These are phyloP conservation scores for Leptoxyphium fumago DNA, from an alignment of 2,329 filamentous ascomycete genomes.

Conservation along the genomic window DNA sequence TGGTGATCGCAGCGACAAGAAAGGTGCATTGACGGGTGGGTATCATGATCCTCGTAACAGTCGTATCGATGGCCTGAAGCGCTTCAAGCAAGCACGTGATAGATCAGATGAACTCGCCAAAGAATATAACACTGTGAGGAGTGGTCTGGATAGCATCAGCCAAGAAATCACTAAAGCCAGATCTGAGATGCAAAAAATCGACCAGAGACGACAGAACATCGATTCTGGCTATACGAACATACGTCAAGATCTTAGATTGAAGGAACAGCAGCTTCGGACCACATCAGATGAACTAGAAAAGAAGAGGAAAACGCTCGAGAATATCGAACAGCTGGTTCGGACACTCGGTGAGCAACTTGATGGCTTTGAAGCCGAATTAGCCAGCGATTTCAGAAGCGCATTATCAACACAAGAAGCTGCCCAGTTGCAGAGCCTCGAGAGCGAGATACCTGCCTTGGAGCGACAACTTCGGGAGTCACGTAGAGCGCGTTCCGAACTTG, in stretches of 20 bases:
- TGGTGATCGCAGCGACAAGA: constrained; percentile 87
- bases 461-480: constrained; percentile 64
- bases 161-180: constrained; percentile 82
- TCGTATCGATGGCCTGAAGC: constrained; percentile 68
- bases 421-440: constrained; percentile 57
- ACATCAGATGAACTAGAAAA: constrained; percentile 59
- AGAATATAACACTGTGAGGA: constrained; percentile 50
- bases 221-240: constrained; percentile 73
- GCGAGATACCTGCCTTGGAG: constrained; percentile 56
- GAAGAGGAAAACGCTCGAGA: constrained; percentile 49
- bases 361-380: constrained; percentile 66
- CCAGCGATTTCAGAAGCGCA: constrained; percentile 82
- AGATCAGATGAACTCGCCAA: constrained; percentile 54
- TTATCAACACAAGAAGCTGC: constrained; percentile 70
- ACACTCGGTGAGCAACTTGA: constrained; percentile 56
- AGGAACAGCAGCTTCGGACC: constrained; percentile 59
- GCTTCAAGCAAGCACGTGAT: constrained; percentile 58
- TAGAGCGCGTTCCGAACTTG: constrained; percentile 58
- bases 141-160: constrained; percentile 61
- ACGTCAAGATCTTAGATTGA: constrained; percentile 59
- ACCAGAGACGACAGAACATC: constrained; percentile 61
- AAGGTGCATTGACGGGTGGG: constrained; percentile 87
- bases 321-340: constrained; percentile 47
- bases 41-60: constrained; percentile 80
- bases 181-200: constrained; percentile 67